Evolutionary conservation across 2,329 filamentous ascomycete genomes (phyloP), one percentile per base, ranked within the genome.

Genomic region (Conoideocrella luteorostrata): DNA sequence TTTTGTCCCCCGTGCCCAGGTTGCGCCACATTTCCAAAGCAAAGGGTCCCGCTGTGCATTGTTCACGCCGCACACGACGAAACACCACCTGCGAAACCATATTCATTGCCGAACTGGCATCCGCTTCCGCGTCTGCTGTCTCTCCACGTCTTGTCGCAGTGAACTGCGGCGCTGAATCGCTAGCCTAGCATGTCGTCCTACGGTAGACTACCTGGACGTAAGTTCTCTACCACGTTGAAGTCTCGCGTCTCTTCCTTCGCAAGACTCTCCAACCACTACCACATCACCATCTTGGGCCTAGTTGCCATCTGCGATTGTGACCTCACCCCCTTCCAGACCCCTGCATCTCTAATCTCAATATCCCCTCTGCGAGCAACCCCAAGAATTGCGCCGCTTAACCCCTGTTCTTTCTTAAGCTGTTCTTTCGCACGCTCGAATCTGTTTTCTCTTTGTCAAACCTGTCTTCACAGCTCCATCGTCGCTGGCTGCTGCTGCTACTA

Each of bases 161-260:
- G 29, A 41, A 29, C 23, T 29, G 24, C 23, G 18, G 12, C 24
- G 17, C 15, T 24, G 12, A 39, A 21, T 24, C 10, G 24, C n/a
- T 37, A 32, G 41, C 13, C 24, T 28, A 44, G 18, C n/a, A 44
- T 44, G 42, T 34, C 42, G 26, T 28, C 26, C 7, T 44, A 39
- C 28, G 34, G 35, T 24, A 37, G 35, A 26, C 10, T 44, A 28
- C 35, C 42, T 21, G 28, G 6, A 33, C 13, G 42, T 39, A 28
- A 39, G 42, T 39, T 11, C 11, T 33, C 7, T 17, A 11, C 9
- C 39, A 20, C 12, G 10, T 18, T 18, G 11, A 23, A 29, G 33
- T 18, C 37, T 30, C n/a, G 30, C 11, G 26, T 34, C 37, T n/a
- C 23, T 24, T 15, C 29, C 10, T 22, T 26, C 22, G 11, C 21